Percentiles rank a stretch among this genome's conserved stretches.
Evolutionary conservation across 805 yeast species (phyloP).

Genomic region (Clavispora asparagi): DNA sequence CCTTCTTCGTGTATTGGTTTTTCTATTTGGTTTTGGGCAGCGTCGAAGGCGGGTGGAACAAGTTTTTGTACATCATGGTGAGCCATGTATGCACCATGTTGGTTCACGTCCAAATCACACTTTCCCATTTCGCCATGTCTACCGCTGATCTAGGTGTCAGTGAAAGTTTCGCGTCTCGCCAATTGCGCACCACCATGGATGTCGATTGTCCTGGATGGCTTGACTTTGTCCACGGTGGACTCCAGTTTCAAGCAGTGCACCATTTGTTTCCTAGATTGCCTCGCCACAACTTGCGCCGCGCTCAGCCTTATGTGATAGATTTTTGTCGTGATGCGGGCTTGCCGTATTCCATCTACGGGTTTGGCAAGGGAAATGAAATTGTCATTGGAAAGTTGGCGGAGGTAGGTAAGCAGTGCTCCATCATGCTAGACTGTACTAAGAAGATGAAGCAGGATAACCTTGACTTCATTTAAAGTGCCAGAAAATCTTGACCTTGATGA

Average conservation of each 20-base stretch:
- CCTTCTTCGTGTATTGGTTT: slow-evolving; percentile 76
- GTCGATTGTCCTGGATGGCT: slow-evolving; percentile 92
- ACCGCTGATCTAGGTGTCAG: slow-evolving; percentile 79
- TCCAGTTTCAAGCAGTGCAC: slow-evolving; percentile 88
- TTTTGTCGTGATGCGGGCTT: slow-evolving; percentile 77
- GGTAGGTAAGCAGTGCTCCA: slow-evolving; percentile 72
- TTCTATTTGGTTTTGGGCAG: slow-evolving; percentile 57
- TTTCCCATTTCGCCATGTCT: slow-evolving; percentile 91
- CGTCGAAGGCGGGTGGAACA: slow-evolving; percentile 48
- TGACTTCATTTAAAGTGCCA: not conserved
- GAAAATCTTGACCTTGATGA: too few relatives aligned
- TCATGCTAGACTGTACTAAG: slow-evolving; percentile 68
- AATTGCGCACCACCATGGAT: slow-evolving; percentile 89
- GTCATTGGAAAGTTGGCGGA: slow-evolving; percentile 68
- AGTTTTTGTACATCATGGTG: slow-evolving; percentile 59
- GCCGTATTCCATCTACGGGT: slow-evolving; percentile 79
- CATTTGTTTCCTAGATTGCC: slow-evolving; percentile 88
- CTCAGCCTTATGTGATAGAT: slow-evolving; percentile 65
- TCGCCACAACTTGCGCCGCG: slow-evolving; percentile 75
- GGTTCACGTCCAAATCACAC: slow-evolving; percentile 89
- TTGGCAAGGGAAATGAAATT: slow-evolving; percentile 67
- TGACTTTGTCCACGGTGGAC: slow-evolving; percentile 86
- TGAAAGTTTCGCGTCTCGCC: slow-evolving; percentile 76
- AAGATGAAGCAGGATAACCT: slow-evolving; percentile 52
- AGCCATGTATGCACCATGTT: slow-evolving; percentile 82